These are phyloP conservation scores for Coniella vitis DNA, from an alignment of 2,329 filamentous ascomycete genomes.

Conservation along the genomic window DNA sequence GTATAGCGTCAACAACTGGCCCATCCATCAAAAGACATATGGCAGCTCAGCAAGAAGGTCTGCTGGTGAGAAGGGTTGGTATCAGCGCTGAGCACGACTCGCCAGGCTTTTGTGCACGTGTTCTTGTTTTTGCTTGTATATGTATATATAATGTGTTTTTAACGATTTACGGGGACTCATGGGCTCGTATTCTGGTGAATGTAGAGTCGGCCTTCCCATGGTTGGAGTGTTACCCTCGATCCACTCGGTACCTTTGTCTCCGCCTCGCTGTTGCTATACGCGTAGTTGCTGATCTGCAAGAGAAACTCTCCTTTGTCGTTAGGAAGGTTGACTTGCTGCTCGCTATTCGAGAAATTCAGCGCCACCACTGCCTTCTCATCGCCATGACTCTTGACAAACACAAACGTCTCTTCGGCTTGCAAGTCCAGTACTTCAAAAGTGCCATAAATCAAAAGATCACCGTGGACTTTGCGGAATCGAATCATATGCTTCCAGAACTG, in stretches of 20 bases:
- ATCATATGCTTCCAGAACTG: conserved; percentile 56
- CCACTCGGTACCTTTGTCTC: neutral
- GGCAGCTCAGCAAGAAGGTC: neutral
- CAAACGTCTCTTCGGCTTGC: conserved; percentile 37
- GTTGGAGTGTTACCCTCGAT: conserved; percentile 20
- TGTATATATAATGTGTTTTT: too few relatives aligned
- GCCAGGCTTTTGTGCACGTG: neutral
- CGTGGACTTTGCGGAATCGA: conserved; percentile 45
- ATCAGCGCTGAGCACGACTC: conserved; percentile 3
- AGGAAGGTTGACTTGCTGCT: conserved; percentile 27
- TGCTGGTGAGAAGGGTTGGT: conserved; percentile 5
- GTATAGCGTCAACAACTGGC: conserved; percentile 92
- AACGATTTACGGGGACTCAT: conserved; percentile 2
- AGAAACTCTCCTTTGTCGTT: conserved; percentile 16
- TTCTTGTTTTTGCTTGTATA: too few relatives aligned
- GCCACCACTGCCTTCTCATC: conserved; percentile 27
- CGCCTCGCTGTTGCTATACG: conserved; percentile 16
- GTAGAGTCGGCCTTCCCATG: conserved; percentile 31
- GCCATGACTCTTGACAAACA: conserved; percentile 34
- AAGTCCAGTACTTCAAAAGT: conserved; percentile 46
- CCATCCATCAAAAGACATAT: conserved; percentile 34
- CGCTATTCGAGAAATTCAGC: conserved; percentile 36
- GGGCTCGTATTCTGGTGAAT: conserved; percentile 12
- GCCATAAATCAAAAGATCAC: conserved; percentile 55
- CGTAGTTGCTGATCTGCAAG: conserved; percentile 27